Base-by-base conservation (phyloP, 306 rosid genomes). In the Ormosia semicastrata region DNA sequence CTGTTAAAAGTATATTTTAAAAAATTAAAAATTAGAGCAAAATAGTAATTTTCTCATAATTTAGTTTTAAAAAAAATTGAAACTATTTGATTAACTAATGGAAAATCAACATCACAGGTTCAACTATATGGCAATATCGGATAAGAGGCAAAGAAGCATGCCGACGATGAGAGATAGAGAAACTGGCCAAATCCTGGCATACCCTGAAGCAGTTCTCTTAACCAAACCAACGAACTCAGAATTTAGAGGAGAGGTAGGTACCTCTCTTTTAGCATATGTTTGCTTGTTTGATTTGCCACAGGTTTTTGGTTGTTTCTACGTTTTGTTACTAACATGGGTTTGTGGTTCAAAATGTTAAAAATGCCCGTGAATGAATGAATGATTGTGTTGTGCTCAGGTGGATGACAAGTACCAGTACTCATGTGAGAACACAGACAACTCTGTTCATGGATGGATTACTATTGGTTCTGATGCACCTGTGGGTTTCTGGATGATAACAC, bases 321-420 rank as follows among this genome's bases (percentile, higher is more conserved):
- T 60, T 60, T 32, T 30, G 66, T 30, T 60, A 12, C 15, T 30
- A 2, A n/a, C 24, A 46, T 5, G 41, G 11, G 5, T 11, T 37
- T 13, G 33, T 62, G 4, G n/a, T 30, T 30, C 0, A 9, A 66
- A 64, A 64, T 59, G 40, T 30, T 30, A 0, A 9, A 66, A 64
- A 64, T 59, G 40, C 66, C 52, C 70, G 84, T 79, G 85, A 66
- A 66, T 71, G 69, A 66, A 17, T 53, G 24, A 58, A 24, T 80
- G 37, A 44, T 58, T 43, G 8, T 73, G 75, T 68, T 84, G 86
- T 53, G 5, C 4, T 68, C 84, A 94, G 98, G 98, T 94, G 60
- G 99, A 95, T 86, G 99, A 95, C 86, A 95, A 95, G 60, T 95
- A 95, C 79, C 95, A 90, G 6, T 95, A 95, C 88, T 92, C 99